Conservation (phyloP, 345 rosid genomes). For the Eutrema yunnanense region DNA sequence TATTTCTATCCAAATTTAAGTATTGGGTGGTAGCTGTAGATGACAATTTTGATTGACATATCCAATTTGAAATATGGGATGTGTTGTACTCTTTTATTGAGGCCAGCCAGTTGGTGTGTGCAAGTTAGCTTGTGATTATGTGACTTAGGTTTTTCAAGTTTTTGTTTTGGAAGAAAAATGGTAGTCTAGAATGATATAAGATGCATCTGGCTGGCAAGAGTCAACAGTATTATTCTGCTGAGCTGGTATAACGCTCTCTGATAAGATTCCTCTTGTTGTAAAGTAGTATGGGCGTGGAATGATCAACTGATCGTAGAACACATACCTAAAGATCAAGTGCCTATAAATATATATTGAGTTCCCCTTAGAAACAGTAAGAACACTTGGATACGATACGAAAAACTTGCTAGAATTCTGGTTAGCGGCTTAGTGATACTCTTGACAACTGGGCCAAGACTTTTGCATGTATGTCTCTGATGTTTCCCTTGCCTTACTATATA, state of each 20-base stretch:
- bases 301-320: too few relatives aligned
- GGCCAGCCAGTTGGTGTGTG: background rate
- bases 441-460: background rate
- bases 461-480: conserved; percentile 2
- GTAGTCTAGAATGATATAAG: too few relatives aligned
- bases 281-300: too few relatives aligned
- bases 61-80: background rate
- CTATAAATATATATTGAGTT: too few relatives aligned
- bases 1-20: background rate
- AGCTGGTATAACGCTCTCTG: background rate
- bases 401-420: background rate
- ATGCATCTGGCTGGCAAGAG: too few relatives aligned
- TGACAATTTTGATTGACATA: too few relatives aligned
- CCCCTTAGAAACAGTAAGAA: background rate
- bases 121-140: too few relatives aligned
- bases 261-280: too few relatives aligned
- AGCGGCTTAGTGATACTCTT: background rate
- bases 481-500: background rate
- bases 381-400: too few relatives aligned
- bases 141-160: too few relatives aligned
- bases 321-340: too few relatives aligned
- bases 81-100: background rate
- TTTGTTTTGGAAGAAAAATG: too few relatives aligned
- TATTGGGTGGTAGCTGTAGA: background rate
- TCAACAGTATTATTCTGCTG: background rate